Evolutionary conservation across 176 grass and related monocot genomes (phyloP), one percentile per base, ranked within the genome.

Genomic region (Oryza longistaminata): DNA sequence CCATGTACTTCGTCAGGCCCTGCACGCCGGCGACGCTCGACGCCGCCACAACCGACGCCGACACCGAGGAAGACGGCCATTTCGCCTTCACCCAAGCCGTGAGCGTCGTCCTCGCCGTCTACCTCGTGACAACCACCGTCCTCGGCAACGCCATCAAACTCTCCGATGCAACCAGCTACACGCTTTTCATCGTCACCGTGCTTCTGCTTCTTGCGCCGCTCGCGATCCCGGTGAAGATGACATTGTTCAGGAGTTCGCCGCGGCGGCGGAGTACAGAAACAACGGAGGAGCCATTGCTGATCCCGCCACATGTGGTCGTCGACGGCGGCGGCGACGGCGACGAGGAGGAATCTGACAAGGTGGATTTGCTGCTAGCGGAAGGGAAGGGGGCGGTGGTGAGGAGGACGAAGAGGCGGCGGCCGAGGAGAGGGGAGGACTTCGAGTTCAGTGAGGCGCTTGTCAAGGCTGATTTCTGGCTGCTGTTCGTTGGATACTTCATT

Each of bases 401-500:
- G 40, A 91, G 21, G 40, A 91, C 72, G 67, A 79, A 37, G 35
- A 37, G 35, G 35, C 35, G 87, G 73, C 75, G 80, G 52, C 92
- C 89, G 7, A 85, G 74, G 76, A 77, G 92, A 21, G 92, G 92
- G 21, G 92, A 94, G 9, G 92, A 94, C 73, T 94, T 94, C 17
- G 82, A 87, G 78, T 76, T 91, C 70, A 43, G 45, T 0, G 89
- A 94, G 80, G 92, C 84, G 15, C 42, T 94, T n/a, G 50, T 94
- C 4, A 94, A 94, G 77, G 92, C 89, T 58, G 92, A 94, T 62
- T 94, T 94, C 72, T 94, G 92, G 92, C 87, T 94, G 72, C 79
- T 94, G 1, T 94, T 91, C 61, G 4, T 85, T 5, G 77, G 24
- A 11, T 94, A 87, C 75, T 94, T 94, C 76, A 67, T 94, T 12